phyloP scores from a whole-genome alignment of 2,329 filamentous ascomycete species.

The Claviceps spartinae region DNA sequence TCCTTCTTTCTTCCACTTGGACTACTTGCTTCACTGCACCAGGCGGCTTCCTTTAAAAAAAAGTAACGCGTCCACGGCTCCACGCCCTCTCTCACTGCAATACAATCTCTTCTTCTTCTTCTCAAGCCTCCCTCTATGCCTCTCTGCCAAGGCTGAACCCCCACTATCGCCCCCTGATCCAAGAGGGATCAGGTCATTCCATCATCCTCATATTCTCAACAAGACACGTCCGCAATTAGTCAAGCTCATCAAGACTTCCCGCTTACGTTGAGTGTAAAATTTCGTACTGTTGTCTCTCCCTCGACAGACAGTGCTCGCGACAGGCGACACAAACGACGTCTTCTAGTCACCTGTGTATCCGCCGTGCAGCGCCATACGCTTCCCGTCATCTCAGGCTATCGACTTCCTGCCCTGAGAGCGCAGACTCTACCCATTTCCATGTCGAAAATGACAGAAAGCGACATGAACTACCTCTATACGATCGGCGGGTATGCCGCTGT shows the following conservation, averaged over 20 bases:
- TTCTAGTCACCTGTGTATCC: neutral
- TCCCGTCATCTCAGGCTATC: neutral
- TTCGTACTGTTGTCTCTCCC: neutral
- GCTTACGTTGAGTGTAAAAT: neutral
- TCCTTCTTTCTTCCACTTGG: neutral
- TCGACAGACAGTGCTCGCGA: neutral
- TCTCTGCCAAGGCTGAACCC: neutral
- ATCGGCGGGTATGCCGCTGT: conserved; percentile 24
- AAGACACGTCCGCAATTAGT: neutral
- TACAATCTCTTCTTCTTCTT: neutral
- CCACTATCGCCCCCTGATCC: conserved; percentile 8
- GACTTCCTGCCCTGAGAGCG: neutral
- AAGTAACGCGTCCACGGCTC: neutral
- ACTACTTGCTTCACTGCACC: neutral
- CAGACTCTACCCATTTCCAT: neutral
- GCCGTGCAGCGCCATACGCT: neutral
- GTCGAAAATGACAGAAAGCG: conserved; percentile 19
- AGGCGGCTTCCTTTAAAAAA: neutral
- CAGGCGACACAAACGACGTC: neutral
- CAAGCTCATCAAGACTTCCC: neutral
- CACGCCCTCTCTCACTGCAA: neutral
- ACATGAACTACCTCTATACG: conserved; percentile 23
- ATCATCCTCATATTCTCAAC: neutral
- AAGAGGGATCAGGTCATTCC: conserved; percentile 3
- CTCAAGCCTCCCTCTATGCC: conserved; percentile 1